Base-by-base conservation (phyloP, 1,284 basidiomycete genomes). In the Cystobasidium slooffiae region DNA sequence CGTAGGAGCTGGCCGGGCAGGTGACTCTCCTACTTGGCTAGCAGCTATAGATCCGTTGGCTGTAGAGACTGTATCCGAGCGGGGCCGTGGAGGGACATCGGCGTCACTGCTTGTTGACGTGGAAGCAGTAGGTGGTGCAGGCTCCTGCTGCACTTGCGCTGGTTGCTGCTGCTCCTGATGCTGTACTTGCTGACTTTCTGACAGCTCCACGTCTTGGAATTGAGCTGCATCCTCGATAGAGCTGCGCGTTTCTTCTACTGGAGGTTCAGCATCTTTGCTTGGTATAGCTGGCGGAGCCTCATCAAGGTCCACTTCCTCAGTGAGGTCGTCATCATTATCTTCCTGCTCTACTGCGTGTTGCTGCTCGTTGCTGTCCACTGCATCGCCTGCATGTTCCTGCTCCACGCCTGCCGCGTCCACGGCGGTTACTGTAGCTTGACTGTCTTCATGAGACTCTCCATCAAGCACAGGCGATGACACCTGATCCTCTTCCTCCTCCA, bases 181-280 rank as follows among this genome's bases (percentile, higher is more conserved):
- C 18, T 53, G 18, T n/a, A 16, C 51, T 22, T 52, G 55, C 66
- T 63, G 43, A 37, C 49, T 61, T 63, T 55, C 59, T 64, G 56
- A 43, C 37, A 72, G 69, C 41, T 51, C 20, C 18, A 72, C 69
- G 22, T 72, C 69, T 22, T 72, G 69, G 49, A 72, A 72, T 41
- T 43, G 44, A 16, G 69, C 22, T 31, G 69, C 31, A 37, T 72
- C 69, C 12, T 66, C 64, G 8, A 66, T 24, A 43, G 64, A 66
- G 7, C 24, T 24, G 31, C 69, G 58, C 43, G 47, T 10, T 24
- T 16, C 47, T n/a, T 37, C 16, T 18, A 7, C 53, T 44, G 52
- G n/a, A n/a, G 44, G 31, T 44, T 59, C 56, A 20, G 10, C 6
- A 49, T 64, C 61, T 22, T 72, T 72, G 61, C 69, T 72, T 7